Evolutionary conservation across 805 yeast genomes (phyloP).

Genomic region (Schwanniomyces sp.): DNA sequence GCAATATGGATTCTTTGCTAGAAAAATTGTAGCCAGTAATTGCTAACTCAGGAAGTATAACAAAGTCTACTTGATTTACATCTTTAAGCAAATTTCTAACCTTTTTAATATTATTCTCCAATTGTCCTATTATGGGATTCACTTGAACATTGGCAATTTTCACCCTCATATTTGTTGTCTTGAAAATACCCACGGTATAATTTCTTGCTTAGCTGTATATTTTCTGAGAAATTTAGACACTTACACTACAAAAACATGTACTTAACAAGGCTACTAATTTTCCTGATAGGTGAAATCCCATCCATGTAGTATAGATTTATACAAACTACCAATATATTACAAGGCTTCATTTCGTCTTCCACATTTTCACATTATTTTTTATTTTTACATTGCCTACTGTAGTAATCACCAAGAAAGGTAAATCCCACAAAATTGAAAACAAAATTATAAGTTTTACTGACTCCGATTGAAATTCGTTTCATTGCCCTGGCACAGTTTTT

Average conservation of each 20-base stretch:
- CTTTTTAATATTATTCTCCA: conserved; percentile 51
- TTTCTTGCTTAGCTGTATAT: background rate
- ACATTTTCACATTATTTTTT: background rate
- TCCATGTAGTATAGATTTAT: no score
- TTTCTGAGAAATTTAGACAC: background rate
- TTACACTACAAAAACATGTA: no score
- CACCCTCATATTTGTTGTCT: conserved; percentile 37
- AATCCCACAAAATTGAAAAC: background rate
- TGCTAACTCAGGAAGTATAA: conserved; percentile 82
- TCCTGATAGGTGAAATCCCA: no score
- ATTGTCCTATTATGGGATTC: conserved; percentile 61
- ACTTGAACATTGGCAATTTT: conserved; percentile 67
- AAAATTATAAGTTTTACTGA: no score
- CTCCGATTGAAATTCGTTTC: no score
- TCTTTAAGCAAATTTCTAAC: conserved; percentile 41
- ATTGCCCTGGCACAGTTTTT: no score
- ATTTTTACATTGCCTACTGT: background rate
- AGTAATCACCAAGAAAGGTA: background rate
- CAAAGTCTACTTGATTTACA: conserved; percentile 51
- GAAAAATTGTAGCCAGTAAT: conserved; percentile 80
- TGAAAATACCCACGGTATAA: no score
- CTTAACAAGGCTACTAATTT: no score
- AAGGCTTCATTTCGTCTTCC: no score
- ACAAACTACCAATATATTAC: no score
- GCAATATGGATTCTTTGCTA: conserved; percentile 46